Evolutionary conservation across 169 alveolate species (phyloP), one percentile per base, ranked within the genome.

Genomic region (Eimeria praecox): DNA sequence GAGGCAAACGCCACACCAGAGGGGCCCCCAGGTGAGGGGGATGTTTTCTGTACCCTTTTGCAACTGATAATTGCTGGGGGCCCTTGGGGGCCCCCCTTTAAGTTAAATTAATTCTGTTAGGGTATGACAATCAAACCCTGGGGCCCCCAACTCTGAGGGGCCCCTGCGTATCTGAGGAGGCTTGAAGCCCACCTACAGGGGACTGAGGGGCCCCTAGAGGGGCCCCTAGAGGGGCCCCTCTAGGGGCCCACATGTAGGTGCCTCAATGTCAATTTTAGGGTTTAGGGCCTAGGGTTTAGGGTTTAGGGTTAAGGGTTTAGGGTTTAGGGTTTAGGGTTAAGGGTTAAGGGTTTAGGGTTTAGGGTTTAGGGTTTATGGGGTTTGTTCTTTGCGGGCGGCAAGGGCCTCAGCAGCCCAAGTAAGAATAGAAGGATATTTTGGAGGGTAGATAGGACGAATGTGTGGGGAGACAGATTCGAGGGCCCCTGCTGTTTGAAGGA

Each of bases 1-100:
- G 83, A 71, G 83, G 42, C 40, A 71, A 12, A 44, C 83, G 46
- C 27, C 46, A 30, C 24, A n/a, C 46, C 24, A 38, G 20, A 20
- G 83, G 46, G 83, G 83, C 42, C 83, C 83, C 83, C 83, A 71
- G 42, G 42, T 20, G 42, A 71, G 83, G 83, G 83, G 2, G n/a
- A n/a, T n/a, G n/a, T n/a, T n/a, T 38, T 71, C 9, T 27, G 52
- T 71, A 71, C 46, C 18, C 69, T 59, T 59, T 59, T 59, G 1
- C 20, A 59, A 1, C 27, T 5, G 69, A 4, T 18, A 0, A 22
- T 59, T 59, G 27, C 30, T 59, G 27, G 69, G 69, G 69, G 5
- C 30, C 69, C 69, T n/a, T 59, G 12, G 30, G 69, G 69, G 69
- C 0, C 2, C 69, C 69, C 69, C 69, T 22, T 59, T 49, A 49